Base-by-base conservation (phyloP, 257 asterid genomes). In the Nyctanthes arbortristis region DNA sequence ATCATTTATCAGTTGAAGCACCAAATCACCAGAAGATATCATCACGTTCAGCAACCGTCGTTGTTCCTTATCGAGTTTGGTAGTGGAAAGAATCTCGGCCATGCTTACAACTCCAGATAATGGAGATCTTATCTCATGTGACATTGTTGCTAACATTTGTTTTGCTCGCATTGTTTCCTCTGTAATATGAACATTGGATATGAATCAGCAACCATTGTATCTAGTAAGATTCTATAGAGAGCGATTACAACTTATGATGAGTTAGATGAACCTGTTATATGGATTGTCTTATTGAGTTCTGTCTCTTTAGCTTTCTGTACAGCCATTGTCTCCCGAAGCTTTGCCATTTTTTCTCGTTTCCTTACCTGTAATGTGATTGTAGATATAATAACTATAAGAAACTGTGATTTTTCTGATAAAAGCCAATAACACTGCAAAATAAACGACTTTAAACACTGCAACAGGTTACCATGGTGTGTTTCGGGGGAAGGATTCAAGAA, bases 101-200 rank as follows among this genome's bases (percentile, higher is more conserved):
- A 92, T 89, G 93, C 97, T 81, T 43, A 92, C 93, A 7, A 92
- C 97, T 69, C 97, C 97, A 7, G 97, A 89, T 32, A 92, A 72
- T 37, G 97, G 97, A 65, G 97, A 92, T 67, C 97, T 73, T 82
- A 92, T 92, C 89, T 92, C 97, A 60, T 92, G 97, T 39, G 97
- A 89, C 97, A 92, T 92, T 16, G 97, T 92, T 35, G 97, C 97
- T 35, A 92, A 86, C 97, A 92, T 92, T 81, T 92, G 96, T 59
- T 92, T 92, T 29, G 96, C 97, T 36, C 97, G 78, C 96, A 92
- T 92, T 2, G 96, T 87, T 78, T 92, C 96, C 97, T 92, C 96
- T 87, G 88, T 68, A 59, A 43, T 60, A 71, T 40, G 4, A 43
- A 18, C 10, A 52, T 18, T 18, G 29, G 32, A 39, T 52, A 24